Conservation (phyloP, 2,329 filamentous ascomycete genomes). For the Nemania bipapillata region DNA sequence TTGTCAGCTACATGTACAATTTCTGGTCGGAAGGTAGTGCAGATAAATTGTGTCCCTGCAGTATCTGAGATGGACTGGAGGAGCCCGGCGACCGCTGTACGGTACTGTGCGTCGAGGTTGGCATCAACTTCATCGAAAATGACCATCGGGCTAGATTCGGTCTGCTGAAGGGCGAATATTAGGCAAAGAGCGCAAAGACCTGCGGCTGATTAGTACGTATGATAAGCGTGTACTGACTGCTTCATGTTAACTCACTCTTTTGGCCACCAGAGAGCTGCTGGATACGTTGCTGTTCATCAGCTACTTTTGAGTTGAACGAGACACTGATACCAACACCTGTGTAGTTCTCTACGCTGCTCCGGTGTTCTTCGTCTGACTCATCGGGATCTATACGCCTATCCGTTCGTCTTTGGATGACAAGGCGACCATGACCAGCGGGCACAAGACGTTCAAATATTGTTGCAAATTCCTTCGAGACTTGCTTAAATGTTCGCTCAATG, state of each 20-base stretch:
- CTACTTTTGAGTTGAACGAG: slow-evolving; percentile 96
- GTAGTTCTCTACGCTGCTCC: slow-evolving; percentile 88
- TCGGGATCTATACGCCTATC: slow-evolving; percentile 73
- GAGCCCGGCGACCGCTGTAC: slow-evolving; percentile 91
- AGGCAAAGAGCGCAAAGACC: slow-evolving; percentile 95
- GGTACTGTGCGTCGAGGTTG: slow-evolving; percentile 97
- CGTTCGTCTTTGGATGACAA: slow-evolving; percentile 91
- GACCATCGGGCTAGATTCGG: slow-evolving; percentile 97
- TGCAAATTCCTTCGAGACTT: slow-evolving; percentile 92
- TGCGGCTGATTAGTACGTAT: slow-evolving; percentile 52
- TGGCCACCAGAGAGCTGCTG: slow-evolving; percentile 97
- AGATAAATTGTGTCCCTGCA: slow-evolving; percentile 85
- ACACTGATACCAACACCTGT: slow-evolving; percentile 96
- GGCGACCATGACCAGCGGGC: slow-evolving; percentile 87
- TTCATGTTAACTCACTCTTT: slow-evolving; percentile 75
- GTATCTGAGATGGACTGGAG: slow-evolving; percentile 79
- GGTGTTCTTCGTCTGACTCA: slow-evolving; percentile 76
- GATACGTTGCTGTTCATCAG: slow-evolving; percentile 96
- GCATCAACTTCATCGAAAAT: slow-evolving; percentile 99
- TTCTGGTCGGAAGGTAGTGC: slow-evolving; percentile 97
- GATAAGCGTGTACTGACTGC: slow-evolving; percentile 17
- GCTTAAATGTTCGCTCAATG: slow-evolving; percentile 97
- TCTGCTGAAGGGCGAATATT: slow-evolving; percentile 98
- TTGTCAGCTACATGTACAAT: slow-evolving; percentile 96
- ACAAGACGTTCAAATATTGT: slow-evolving; percentile 95